phyloP scores from a whole-genome alignment of 805 yeast species.

The Metschnikowia kofuensis region DNA sequence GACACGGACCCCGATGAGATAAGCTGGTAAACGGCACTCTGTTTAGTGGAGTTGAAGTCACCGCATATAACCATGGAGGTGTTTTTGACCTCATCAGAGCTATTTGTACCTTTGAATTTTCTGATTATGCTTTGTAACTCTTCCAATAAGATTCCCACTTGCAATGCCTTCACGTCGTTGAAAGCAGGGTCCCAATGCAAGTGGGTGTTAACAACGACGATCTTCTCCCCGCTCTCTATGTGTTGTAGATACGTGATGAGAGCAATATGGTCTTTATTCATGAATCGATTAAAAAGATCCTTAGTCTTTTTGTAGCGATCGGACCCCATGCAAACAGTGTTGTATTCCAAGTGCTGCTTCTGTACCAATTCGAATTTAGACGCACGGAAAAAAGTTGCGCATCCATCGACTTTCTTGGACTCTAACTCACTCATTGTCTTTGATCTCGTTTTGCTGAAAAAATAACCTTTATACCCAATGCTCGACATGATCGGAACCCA shows the following conservation, averaged over 20 bases:
- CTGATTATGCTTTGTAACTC: constrained; percentile 71
- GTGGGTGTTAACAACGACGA: constrained; percentile 85
- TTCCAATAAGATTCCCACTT: constrained; percentile 87
- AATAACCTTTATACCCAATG: constrained; percentile 76
- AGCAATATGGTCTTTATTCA: constrained; percentile 94
- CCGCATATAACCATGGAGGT: constrained; percentile 87
- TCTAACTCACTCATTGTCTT: constrained; percentile 81
- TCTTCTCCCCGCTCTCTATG: constrained; percentile 62
- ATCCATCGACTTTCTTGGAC: constrained; percentile 92
- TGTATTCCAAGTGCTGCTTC: constrained; percentile 76
- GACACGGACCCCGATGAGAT: constrained; percentile 78
- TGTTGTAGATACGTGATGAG: constrained; percentile 74
- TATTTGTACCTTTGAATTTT: constrained; percentile 43
- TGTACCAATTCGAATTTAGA: constrained; percentile 67
- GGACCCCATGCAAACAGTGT: constrained; percentile 72
- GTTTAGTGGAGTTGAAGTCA: constrained; percentile 85
- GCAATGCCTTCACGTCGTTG: constrained; percentile 94
- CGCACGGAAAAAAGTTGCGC: constrained; percentile 86
- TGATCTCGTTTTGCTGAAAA: constrained; percentile 87
- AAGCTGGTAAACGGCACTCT: constrained; percentile 90
- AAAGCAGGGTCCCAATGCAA: constrained; percentile 98
- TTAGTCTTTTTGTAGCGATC: constrained; percentile 89
- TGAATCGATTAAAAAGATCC: constrained; percentile 92
- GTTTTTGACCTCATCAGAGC: constrained; percentile 52
- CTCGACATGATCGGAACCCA: constrained; percentile 75